Conservation (phyloP, 192 early-diverging fungal species). For the Coemansia sp. region DNA sequence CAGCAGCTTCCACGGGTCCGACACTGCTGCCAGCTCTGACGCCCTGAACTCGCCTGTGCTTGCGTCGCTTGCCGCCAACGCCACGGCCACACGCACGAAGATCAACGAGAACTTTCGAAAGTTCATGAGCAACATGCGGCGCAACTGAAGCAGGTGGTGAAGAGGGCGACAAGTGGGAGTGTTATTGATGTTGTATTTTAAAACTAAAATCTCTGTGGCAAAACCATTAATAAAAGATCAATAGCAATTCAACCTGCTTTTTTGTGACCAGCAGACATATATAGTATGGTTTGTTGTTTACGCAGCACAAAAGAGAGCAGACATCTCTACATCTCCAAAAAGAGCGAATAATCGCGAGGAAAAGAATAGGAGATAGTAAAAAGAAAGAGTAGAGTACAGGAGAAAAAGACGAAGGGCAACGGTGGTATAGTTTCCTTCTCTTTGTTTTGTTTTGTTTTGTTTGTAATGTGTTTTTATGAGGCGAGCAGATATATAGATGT, state of each 20-base stretch:
- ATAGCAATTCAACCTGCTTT: background rate
- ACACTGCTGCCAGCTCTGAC: conserved; percentile 3
- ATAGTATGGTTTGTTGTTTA: too few species aligned
- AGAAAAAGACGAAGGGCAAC: too few species aligned
- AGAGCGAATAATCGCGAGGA: too few species aligned
- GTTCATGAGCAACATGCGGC: conserved; percentile 54
- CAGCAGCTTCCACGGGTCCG: background rate
- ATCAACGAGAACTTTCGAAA: conserved; percentile 56
- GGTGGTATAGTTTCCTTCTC: too few species aligned
- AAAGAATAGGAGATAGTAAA: too few species aligned
- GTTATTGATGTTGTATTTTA: conserved; percentile 3
- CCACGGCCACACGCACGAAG: conserved; percentile 40
- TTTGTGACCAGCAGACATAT: too few species aligned
- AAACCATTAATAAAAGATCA: background rate
- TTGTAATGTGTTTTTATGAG: background rate
- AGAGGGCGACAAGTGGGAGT: background rate
- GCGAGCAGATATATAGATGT: background rate
- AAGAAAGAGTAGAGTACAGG: too few species aligned
- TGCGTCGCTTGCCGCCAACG: conserved; percentile 41
- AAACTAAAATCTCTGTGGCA: background rate
- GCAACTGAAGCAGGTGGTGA: conserved; percentile 4
- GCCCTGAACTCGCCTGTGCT: conserved; percentile 29
- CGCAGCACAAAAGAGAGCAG: too few species aligned
- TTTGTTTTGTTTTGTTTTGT: too few species aligned
- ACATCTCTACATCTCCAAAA: too few species aligned